Evolutionary conservation across 305 asterid genomes (phyloP).

Genomic region (Fraxinus floribunda): DNA sequence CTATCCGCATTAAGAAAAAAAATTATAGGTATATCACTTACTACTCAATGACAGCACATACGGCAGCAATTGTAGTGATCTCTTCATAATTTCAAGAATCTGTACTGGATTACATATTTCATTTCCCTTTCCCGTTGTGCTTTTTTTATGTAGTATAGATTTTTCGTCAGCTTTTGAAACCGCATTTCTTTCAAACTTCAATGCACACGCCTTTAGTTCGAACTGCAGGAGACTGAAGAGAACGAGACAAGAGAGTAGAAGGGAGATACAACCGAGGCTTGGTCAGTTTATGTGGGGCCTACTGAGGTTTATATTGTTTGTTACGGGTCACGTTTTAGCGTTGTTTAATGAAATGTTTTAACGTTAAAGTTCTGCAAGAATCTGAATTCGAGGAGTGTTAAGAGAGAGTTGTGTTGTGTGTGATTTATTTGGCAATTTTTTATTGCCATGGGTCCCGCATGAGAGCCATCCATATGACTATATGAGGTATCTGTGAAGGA

Average conservation of each 20-base stretch:
- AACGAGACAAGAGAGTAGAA: not conserved
- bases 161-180: not conserved
- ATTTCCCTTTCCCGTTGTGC: not conserved
- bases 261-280: not conserved
- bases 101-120: not conserved
- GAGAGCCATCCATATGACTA: too few relatives aligned
- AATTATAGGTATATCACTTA: not conserved
- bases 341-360: not conserved
- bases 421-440: too few relatives aligned
- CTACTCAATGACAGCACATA: not conserved
- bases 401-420: too few relatives aligned
- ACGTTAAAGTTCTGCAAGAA: not conserved
- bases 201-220: constrained; percentile 8
- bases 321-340: not conserved
- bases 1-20: not conserved
- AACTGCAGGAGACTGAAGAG: constrained; percentile 26
- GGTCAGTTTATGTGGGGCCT: not conserved
- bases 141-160: not conserved
- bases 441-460: too few relatives aligned
- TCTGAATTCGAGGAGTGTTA: not conserved
- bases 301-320: not conserved
- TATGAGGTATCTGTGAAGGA: too few relatives aligned
- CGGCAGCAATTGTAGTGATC: constrained; percentile 1
- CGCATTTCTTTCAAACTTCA: not conserved
- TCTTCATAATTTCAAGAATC: not conserved